Evolutionary conservation across 352 stramenopile genomes (phyloP), one percentile per base, ranked within the genome.

Genomic region (Globisporangium canariense): DNA sequence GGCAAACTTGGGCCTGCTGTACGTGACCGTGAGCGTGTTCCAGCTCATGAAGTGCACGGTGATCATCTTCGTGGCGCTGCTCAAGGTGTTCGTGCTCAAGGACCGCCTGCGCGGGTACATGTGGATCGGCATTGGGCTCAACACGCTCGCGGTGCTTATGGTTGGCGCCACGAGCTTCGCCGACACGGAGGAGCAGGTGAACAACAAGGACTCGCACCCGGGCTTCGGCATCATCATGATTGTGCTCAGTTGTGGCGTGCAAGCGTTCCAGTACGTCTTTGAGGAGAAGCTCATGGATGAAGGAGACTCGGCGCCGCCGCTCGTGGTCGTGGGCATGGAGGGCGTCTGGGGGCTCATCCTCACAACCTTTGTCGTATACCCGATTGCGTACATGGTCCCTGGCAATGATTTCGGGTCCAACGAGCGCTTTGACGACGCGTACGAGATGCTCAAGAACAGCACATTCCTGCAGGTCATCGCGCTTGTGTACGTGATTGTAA

Each of bases 221-320:
- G 78, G 89, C 6, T 86, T 98, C 58, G 96, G 97, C 9, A 89
- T 98, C 41, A 64, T 93, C 34, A 93, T 99, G 71, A 93, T 99
- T 50, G 86, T 99, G 49, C 66, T 97, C 2, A 98, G 96, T 64
- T 98, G 96, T 58, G 90, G 96, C 45, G 94, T 98, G 9, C 94
- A 98, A 71, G 90, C 91, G 2, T 76, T 97, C 28, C 95, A 99
- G 66, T 99, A 98, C 79, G 96, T 98, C 30, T 98, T 98, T 67
- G 96, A 99, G 69, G 97, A 99, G 77, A 98, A 98, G 75, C 87
- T 98, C 41, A 98, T 99, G 92, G 93, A 93, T 60, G 94, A 98
- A 70, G 91, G 94, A 58, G 83, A 96, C 58, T 93, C 86, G 56
- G 91, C 94, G 38, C 94, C 96, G 34, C 86, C 97, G 36, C 78